Conservation (phyloP, 148 eudicot species). For the Cornus florida region DNA sequence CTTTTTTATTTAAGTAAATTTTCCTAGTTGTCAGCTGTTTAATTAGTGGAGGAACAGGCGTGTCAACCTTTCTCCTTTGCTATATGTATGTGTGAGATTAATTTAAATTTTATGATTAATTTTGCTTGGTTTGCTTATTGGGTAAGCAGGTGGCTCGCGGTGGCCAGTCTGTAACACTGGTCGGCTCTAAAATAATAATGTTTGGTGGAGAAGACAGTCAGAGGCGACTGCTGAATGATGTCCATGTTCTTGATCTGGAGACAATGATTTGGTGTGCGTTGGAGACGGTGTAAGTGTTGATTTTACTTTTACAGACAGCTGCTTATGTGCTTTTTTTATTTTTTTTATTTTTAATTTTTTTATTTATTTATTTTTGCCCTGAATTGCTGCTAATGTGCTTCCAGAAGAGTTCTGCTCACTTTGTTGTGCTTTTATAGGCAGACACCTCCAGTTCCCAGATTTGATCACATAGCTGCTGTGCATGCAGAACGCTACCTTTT, state of each 20-base stretch:
- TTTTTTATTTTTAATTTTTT: too few species aligned
- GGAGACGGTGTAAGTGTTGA: constrained; percentile 65
- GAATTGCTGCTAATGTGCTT: neutral
- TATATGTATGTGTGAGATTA: neutral
- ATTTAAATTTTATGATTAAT: neutral
- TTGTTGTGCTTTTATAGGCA: constrained; percentile 66
- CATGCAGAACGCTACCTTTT: constrained; percentile 83
- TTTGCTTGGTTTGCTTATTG: constrained; percentile 6
- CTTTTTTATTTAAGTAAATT: neutral
- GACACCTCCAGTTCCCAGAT: constrained; percentile 89
- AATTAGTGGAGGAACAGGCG: neutral
- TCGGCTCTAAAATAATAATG: constrained; percentile 86
- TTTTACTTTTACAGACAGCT: neutral
- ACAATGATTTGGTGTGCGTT: constrained; percentile 75
- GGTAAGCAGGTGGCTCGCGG: constrained; percentile 69
- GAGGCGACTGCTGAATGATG: constrained; percentile 70
- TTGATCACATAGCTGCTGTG: constrained; percentile 87
- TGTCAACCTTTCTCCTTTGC: neutral
- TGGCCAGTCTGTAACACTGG: constrained; percentile 75
- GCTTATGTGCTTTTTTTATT: constrained; percentile 2
- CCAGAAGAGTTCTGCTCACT: constrained; percentile 23
- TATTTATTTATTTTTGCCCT: too few species aligned
- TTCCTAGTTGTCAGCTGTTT: neutral
- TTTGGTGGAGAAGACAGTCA: constrained; percentile 90
- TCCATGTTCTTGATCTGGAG: constrained; percentile 71